Conservation (phyloP, 75 land plant species). For the Picea glauca region DNA sequence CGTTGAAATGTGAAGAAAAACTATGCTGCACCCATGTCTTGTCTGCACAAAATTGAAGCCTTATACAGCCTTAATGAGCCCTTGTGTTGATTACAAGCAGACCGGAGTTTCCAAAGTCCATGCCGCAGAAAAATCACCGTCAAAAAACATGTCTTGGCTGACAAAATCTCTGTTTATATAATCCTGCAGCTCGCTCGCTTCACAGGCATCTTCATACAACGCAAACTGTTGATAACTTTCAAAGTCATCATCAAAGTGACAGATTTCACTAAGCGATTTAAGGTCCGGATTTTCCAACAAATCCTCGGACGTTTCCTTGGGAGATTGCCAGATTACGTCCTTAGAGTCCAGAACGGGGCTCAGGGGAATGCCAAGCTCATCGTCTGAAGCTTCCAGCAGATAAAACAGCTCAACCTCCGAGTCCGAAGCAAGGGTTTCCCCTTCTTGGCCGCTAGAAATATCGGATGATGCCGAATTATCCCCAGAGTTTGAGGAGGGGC, state of each 20-base stretch:
- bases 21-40: too few relatives aligned
- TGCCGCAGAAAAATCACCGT: too few relatives aligned
- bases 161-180: too few relatives aligned
- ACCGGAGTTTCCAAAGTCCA: too few relatives aligned
- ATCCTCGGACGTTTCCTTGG: not conserved
- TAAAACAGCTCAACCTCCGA: not conserved
- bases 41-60: too few relatives aligned
- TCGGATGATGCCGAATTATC: not conserved
- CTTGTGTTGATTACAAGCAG: too few relatives aligned
- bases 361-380: not conserved
- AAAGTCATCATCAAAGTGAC: not conserved
- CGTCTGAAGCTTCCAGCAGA: not conserved
- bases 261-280: not conserved
- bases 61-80: too few relatives aligned
- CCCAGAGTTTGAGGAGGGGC: not conserved
- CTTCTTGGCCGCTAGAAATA: not conserved
- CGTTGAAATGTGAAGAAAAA: too few relatives aligned
- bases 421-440: not conserved
- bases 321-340: not conserved
- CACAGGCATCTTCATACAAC: not conserved
- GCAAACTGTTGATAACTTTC: not conserved
- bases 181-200: too few relatives aligned
- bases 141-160: too few relatives aligned
- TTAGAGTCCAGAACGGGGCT: not conserved
- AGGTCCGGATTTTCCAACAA: not conserved